Evolutionary conservation across 1,284 basidiomycete genomes (phyloP).

Genomic region (Ustilago bromivora): DNA sequence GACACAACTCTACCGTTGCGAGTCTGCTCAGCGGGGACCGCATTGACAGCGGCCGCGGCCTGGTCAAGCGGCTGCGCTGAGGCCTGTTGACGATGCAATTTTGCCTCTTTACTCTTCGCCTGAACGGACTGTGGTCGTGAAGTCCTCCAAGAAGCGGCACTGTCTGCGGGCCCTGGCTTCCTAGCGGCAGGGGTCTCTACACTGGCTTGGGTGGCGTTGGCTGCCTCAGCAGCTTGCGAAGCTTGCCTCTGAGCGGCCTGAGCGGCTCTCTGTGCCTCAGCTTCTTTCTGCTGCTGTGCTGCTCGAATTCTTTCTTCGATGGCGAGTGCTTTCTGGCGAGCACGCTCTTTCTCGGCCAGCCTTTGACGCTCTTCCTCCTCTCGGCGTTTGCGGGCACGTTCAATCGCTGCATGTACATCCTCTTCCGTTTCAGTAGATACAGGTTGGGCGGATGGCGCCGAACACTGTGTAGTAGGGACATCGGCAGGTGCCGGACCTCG

Average conservation of each 20-base stretch:
- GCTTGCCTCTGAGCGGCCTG: conserved; percentile 14
- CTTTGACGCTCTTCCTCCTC: conserved; percentile 63
- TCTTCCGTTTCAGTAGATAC: conserved; percentile 27
- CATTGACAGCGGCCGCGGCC: neutral
- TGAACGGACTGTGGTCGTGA: conserved; percentile 13
- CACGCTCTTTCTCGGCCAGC: conserved; percentile 61
- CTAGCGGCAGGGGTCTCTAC: conserved; percentile 12
- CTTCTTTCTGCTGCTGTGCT: conserved; percentile 48
- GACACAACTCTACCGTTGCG: conserved; percentile 14
- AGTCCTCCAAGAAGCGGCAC: conserved; percentile 41
- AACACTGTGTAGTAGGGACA: neutral
- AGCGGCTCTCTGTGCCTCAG: conserved; percentile 38
- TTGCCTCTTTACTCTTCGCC: neutral
- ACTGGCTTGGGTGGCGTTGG: conserved; percentile 3
- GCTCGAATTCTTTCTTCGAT: conserved; percentile 61
- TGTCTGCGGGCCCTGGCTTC: conserved; percentile 44
- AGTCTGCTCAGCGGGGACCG: conserved; percentile 5
- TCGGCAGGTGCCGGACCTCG: conserved; percentile 7
- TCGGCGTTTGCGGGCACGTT: conserved; percentile 64
- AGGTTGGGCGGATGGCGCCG: neutral
- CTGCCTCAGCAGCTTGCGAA: conserved; percentile 1
- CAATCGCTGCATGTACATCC: conserved; percentile 64
- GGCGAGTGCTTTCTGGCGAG: conserved; percentile 61
- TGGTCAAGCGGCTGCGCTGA: conserved; percentile 11
- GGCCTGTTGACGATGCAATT: conserved; percentile 13